Evolutionary conservation across 108 stramenopile species (phyloP).

Genomic region (Pseudonitzschia delicatissima): DNA sequence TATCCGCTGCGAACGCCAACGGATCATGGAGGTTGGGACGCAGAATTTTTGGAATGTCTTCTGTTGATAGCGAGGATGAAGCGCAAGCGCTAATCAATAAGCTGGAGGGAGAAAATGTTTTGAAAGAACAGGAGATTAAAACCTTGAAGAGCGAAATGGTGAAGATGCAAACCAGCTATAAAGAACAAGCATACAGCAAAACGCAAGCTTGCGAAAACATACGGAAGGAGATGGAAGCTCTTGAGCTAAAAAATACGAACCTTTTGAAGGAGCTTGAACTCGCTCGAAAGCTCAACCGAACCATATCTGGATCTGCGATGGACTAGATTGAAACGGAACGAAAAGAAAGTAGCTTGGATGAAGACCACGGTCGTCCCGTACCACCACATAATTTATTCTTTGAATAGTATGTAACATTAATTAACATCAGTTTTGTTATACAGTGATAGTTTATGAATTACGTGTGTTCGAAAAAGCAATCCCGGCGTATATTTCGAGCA

Average conservation of each 20-base stretch:
- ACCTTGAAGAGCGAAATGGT: conserved; percentile 52
- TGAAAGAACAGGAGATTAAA: conserved; percentile 40
- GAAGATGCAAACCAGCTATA: conserved; percentile 43
- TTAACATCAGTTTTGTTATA: too few species aligned
- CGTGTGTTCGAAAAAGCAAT: too few species aligned
- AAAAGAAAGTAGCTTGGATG: too few species aligned
- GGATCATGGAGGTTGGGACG: conserved; percentile 20
- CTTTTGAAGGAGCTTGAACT: conserved; percentile 51
- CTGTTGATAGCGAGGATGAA: conserved; percentile 7
- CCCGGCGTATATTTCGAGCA: too few species aligned
- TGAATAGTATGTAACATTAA: too few species aligned
- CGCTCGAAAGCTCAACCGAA: conserved; percentile 30
- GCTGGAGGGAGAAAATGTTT: conserved; percentile 32
- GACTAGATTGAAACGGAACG: too few species aligned
- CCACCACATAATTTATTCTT: too few species aligned
- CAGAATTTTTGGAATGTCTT: conserved; percentile 10
- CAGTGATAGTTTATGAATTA: too few species aligned
- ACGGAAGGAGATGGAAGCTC: conserved; percentile 44
- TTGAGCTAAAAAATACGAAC: conserved; percentile 45
- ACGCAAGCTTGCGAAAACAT: conserved; percentile 48
- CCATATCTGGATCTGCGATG: neutral
- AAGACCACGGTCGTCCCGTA: too few species aligned
- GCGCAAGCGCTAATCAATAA: conserved; percentile 14
- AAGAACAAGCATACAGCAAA: conserved; percentile 49
- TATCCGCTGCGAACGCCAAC: neutral